A percentile compares a stretch with the other conserved stretches of the same genome.
These are phyloP conservation scores for Irpex sp. DNA, from an alignment of 1,284 basidiomycete genomes.

Conservation along the genomic window DNA sequence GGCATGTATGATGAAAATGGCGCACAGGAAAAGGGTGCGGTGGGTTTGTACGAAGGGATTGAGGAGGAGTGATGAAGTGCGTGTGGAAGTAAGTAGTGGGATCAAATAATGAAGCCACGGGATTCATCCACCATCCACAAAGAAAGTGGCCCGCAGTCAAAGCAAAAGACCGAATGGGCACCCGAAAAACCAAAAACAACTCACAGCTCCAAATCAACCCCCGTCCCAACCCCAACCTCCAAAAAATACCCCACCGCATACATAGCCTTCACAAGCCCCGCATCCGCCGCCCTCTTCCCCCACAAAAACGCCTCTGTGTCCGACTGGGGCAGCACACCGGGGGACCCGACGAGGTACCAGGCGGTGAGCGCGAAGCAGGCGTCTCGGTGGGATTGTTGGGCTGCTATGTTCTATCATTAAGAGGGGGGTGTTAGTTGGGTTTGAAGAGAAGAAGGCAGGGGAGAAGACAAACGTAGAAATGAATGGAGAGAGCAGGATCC, in stretches of 20 bases:
- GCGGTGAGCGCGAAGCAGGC: slow-evolving; percentile 98
- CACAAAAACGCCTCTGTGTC: slow-evolving; percentile 97
- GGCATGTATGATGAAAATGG: too few relatives aligned
- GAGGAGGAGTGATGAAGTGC: too few relatives aligned
- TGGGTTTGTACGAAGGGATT: too few relatives aligned
- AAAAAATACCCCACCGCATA: slow-evolving; percentile 98
- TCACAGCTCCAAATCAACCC: slow-evolving; percentile 64
- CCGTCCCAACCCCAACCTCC: slow-evolving; percentile 88
- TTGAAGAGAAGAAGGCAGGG: too few relatives aligned
- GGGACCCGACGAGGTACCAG: slow-evolving; percentile 98
- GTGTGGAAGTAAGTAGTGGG: too few relatives aligned
- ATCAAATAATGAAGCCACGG: too few relatives aligned
- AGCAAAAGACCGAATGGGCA: too few relatives aligned
- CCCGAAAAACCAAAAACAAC: slow-evolving; percentile 30
- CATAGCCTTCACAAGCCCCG: slow-evolving; percentile 89
- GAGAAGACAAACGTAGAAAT: slow-evolving; percentile 83
- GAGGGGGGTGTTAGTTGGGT: not conserved
- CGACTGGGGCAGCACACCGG: slow-evolving; percentile 95
- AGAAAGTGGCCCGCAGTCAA: too few relatives aligned
- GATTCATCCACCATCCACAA: too few relatives aligned
- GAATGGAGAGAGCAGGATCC: slow-evolving; percentile 94
- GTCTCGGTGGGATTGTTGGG: slow-evolving; percentile 95
- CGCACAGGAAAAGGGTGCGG: too few relatives aligned
- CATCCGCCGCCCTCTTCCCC: slow-evolving; percentile 89
- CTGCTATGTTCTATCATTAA: slow-evolving; percentile 82